Evolutionary conservation across 805 yeast species (phyloP), one percentile per base, ranked within the genome.

Genomic region (Lachancea kluyveri): DNA sequence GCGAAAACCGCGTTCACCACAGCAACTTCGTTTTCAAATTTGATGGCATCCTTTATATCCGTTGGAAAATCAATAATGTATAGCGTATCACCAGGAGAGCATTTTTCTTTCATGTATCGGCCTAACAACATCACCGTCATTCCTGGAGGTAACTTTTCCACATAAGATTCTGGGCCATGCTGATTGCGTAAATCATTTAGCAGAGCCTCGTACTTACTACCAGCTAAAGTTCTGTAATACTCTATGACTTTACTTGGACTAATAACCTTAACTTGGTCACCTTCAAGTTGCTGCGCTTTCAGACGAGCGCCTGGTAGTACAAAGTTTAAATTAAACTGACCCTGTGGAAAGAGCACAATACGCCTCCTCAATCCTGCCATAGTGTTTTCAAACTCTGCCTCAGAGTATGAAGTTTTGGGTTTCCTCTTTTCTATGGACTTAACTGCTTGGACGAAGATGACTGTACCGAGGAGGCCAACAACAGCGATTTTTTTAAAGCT

Each of bases 1-100:
- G 42, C 36, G 41, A 37, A 54, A 24, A 74, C 32, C 30, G 66
- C 62, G 35, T 63, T 53, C 30, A 70, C 56, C 7, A 68, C 67
- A 2, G 77, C 68, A 17, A 81, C 65, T 37, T 79, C 84, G 43
- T 76, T 81, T 51, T 82, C 92, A 41, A 82, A 82, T 45, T 72
- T 75, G 32, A 77, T 71, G 3, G 85, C 80, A 39, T 81, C 88
- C 29, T 71, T 71, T 23, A 82, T 67, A 15, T 65, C 63, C 29
- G 64, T 67, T 3, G 90, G 88, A 48, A 72, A 80, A 45, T 77
- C 72, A 17, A 70, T 48, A 29, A 81, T 52, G 0, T 77, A 42
- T 21, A 76, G 71, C 23, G 62, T 60, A 18, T 74, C 70, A 19
- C 67, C 62, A 14, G 62, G 46, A 14, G 38, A 21, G 20, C 46